Conservation (phyloP, 768 basidiomycete species). For the Tricholoma hemisulphureum region DNA sequence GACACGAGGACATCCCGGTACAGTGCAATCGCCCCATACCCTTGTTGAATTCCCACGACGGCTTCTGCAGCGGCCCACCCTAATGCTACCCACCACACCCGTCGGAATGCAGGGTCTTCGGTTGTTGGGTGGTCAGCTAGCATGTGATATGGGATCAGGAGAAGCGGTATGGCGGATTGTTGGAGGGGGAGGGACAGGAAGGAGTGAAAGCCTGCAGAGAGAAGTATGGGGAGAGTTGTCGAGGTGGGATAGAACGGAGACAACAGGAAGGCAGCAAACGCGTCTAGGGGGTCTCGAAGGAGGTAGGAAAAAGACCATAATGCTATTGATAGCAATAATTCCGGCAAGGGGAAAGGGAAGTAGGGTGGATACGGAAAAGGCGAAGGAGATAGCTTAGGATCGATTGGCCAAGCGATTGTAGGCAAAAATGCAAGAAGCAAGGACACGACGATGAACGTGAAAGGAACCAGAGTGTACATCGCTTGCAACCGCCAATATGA, state of each 20-base stretch:
- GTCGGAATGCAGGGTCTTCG: constrained; percentile 55
- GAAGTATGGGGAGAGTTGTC: constrained; percentile 30
- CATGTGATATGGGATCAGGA: constrained; percentile 48
- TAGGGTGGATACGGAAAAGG: constrained; percentile 43
- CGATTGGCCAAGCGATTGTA: constrained; percentile 43
- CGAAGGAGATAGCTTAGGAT: constrained; percentile 20
- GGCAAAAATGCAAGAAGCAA: constrained; percentile 51
- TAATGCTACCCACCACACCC: constrained; percentile 76
- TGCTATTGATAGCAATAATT: constrained; percentile 57
- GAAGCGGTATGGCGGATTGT: constrained; percentile 51
- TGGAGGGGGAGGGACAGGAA: constrained; percentile 53
- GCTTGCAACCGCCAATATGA: constrained; percentile 56
- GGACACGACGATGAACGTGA: constrained; percentile 51
- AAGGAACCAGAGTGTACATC: constrained; percentile 61
- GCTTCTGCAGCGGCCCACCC: constrained; percentile 76
- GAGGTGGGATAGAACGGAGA: constrained; percentile 28
- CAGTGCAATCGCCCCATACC: constrained; percentile 63
- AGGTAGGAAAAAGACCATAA: constrained; percentile 62
- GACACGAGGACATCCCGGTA: constrained; percentile 69
- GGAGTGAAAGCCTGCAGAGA: constrained; percentile 47
- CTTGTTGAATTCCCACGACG: constrained; percentile 61
- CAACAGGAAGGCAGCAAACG: constrained; percentile 30
- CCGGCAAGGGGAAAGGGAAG: constrained; percentile 64
- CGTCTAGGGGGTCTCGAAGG: constrained; percentile 48
- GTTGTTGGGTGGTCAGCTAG: constrained; percentile 47